Percentiles rank a stretch among this genome's conserved stretches.
These are phyloP conservation scores for Heterobasidion irregulare DNA, from an alignment of 1,284 basidiomycete genomes.

Conservation along the genomic window DNA sequence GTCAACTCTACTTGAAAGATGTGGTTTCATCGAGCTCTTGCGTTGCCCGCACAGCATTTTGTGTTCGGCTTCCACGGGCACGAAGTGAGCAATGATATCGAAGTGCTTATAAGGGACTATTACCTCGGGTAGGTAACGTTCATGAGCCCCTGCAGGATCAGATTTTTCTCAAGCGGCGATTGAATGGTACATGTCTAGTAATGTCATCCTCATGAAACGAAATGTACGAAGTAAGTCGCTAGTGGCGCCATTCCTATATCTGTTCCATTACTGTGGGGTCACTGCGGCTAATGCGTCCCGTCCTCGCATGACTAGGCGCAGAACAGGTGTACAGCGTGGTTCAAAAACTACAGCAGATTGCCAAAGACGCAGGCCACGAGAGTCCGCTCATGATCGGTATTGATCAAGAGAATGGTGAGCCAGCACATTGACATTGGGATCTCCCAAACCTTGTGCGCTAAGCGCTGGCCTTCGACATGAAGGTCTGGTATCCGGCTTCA, in stretches of 20 bases:
- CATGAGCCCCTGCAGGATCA: not conserved
- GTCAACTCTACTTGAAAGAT: too few species aligned
- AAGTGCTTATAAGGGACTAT: constrained; percentile 51
- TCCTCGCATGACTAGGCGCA: constrained; percentile 28
- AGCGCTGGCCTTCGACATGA: constrained; percentile 14
- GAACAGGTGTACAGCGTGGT: constrained; percentile 41
- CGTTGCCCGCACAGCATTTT: constrained; percentile 40
- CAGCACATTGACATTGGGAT: not conserved
- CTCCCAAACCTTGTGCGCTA: not conserved
- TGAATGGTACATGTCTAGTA: constrained; percentile 18
- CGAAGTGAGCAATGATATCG: constrained; percentile 42
- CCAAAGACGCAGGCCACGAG: constrained; percentile 46
- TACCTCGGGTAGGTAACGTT: constrained; percentile 39
- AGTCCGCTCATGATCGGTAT: constrained; percentile 56
- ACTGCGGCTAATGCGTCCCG: not conserved
- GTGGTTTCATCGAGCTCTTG: not conserved
- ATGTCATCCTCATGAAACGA: constrained; percentile 61
- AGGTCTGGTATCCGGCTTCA: constrained; percentile 61
- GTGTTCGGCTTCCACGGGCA: constrained; percentile 61
- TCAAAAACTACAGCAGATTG: constrained; percentile 40
- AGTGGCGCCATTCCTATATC: too few species aligned
- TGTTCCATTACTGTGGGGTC: too few species aligned
- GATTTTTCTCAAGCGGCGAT: not conserved
- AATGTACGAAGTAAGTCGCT: constrained; percentile 43
- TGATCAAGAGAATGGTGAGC: constrained; percentile 62